Conservation (phyloP, 2,329 filamentous ascomycete species). For the Botrytis paeoniae region DNA sequence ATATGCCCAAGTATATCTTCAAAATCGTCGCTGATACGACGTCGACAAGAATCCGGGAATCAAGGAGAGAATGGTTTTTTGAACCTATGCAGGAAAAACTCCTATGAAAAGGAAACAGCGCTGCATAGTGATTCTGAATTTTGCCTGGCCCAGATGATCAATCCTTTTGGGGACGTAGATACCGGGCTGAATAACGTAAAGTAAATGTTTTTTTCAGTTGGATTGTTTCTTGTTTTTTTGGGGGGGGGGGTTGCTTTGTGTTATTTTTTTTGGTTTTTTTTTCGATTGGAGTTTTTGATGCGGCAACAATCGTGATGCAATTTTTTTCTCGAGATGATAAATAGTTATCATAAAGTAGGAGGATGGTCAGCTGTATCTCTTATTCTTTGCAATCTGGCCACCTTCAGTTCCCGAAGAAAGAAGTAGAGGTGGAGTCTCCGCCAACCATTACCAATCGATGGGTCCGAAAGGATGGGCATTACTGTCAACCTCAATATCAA, state of each 20-base stretch:
- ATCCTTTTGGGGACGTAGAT: background rate
- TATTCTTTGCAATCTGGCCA: background rate
- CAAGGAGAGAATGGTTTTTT: background rate
- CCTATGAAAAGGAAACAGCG: background rate
- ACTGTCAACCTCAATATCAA: background rate
- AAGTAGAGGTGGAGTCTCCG: background rate
- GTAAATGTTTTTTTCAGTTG: background rate
- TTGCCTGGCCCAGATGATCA: too few relatives aligned
- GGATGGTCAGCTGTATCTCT: background rate
- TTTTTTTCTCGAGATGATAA: background rate
- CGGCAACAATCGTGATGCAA: background rate
- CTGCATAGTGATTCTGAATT: background rate
- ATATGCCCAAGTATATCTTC: background rate
- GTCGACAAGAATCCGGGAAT: accelerated
- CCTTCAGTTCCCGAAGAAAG: background rate
- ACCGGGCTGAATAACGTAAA: background rate
- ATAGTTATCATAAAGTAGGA: background rate
- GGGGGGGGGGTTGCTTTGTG: background rate
- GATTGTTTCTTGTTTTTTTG: background rate
- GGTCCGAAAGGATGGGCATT: background rate
- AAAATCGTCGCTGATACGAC: background rate
- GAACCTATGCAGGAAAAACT: background rate
- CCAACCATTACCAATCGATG: background rate
- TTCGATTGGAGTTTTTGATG: background rate
- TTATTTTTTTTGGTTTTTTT: background rate